Conservation (phyloP, 371 early-diverging fungal genomes). For the Dipsacomyces acuminosporus region DNA sequence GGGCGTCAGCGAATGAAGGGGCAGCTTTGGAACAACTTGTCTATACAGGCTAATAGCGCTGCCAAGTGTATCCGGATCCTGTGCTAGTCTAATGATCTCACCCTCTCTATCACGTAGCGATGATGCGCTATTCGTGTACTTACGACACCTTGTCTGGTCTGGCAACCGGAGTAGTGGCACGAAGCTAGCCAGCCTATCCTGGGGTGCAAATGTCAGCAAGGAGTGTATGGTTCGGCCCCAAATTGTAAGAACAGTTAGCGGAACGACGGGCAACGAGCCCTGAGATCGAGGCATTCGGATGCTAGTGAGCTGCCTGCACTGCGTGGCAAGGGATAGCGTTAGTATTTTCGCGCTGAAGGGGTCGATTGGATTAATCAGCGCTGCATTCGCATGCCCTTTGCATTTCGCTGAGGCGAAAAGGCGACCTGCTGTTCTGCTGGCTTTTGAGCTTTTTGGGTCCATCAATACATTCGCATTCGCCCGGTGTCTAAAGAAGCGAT, state of each 20-base stretch:
- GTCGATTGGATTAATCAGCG: slow-evolving; percentile 14
- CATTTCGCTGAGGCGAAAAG: too few relatives aligned
- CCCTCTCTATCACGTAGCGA: slow-evolving; percentile 1
- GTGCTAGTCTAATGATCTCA: slow-evolving; percentile 17
- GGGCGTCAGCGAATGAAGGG: slow-evolving; percentile 23
- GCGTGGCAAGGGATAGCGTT: slow-evolving; percentile 31
- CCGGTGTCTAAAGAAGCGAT: too few relatives aligned
- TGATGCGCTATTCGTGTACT: not conserved
- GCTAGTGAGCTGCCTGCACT: slow-evolving; percentile 30
- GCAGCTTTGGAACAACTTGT: slow-evolving; percentile 3
- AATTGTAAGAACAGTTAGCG: slow-evolving; percentile 28
- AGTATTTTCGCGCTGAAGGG: slow-evolving; percentile 30
- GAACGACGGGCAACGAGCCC: slow-evolving; percentile 29
- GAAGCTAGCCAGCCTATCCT: slow-evolving; percentile 27
- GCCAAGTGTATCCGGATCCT: slow-evolving; percentile 12
- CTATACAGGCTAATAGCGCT: slow-evolving; percentile 26
- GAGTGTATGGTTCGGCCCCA: slow-evolving; percentile 37
- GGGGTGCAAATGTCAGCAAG: slow-evolving; percentile 27
- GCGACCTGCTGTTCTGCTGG: too few relatives aligned
- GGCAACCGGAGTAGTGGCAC: slow-evolving; percentile 22
- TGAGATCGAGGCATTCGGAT: slow-evolving; percentile 24
- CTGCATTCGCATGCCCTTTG: slow-evolving; percentile 10
- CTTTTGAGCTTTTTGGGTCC: too few relatives aligned
- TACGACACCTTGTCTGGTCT: not conserved
- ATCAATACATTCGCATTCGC: too few relatives aligned